Evolutionary conservation across 768 basidiomycete species (phyloP), one percentile per base, ranked within the genome.

Genomic region (Mycena vitilis): DNA sequence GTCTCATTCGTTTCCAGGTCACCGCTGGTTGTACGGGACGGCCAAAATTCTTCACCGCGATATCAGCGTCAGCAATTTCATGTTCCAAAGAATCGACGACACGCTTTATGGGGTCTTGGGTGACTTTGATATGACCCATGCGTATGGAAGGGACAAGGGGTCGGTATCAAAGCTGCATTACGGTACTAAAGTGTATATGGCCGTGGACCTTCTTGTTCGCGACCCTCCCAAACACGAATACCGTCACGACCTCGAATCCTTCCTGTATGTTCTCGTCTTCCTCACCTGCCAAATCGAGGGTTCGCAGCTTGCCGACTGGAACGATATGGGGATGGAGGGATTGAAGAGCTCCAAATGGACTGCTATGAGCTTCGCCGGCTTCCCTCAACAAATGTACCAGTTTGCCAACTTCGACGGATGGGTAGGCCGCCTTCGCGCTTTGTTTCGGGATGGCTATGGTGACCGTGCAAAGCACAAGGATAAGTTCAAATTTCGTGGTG

Each of bases 151-250:
- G 23, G n/a, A n/a, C n/a, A n/a, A n/a, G 15, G 12, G 48, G 0
- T 71, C 69, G 6, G 56, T 58, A 10, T 70, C 74, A 5, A 65
- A 64, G 36, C 72, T 77, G 48, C 74, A 71, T 49, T 77, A 75
- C 2, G 78, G 77, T 0, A 79, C 78, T 3, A 55, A 74, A 4
- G 77, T 75, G 8, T 78, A 78, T 65, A 78, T 76, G 78, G 76
- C 79, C n/a, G 10, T 51, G 16, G 76, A 76, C 37, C 75, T 80
- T 8, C 63, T 79, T 36, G 20, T 40, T 8, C 62, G 53, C 6
- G 37, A 15, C 16, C 65, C 72, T 47, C 72, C 75, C 12, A 22
- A 40, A 5, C 76, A 76, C 51, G 52, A 71, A 36, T 77, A 74
- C 62, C 74, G 75, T 0, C 75, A 74, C 40, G 76, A 77, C 40